A percentile compares a stretch with the other conserved stretches of the same genome.
phyloP scores from a whole-genome alignment of 805 yeast species.

The Ogataea methanolica region DNA sequence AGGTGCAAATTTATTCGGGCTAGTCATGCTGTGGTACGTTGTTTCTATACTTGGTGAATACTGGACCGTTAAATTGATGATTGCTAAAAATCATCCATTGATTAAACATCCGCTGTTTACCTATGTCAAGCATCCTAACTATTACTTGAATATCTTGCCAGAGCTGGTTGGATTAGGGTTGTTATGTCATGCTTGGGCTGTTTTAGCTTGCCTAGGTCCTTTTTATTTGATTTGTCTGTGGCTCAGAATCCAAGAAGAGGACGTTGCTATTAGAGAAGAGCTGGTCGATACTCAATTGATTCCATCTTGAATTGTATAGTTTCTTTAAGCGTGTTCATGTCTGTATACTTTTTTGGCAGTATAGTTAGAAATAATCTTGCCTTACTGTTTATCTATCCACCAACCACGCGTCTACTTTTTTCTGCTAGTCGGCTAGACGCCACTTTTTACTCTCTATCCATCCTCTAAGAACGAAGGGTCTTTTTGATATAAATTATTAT shows the following conservation, averaged over 20 bases:
- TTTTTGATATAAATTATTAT: neutral
- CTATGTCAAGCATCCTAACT: constrained; percentile 11
- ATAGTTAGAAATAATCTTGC: too few species aligned
- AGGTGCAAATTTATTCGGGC: constrained; percentile 6
- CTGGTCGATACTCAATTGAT: constrained; percentile 1
- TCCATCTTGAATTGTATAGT: neutral
- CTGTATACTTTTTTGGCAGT: too few species aligned
- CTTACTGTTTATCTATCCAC: too few species aligned
- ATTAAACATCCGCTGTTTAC: constrained; percentile 12
- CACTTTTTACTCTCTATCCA: too few species aligned
- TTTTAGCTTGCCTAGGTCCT: constrained; percentile 6
- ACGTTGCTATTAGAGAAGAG: constrained; percentile 6
- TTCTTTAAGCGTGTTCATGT: too few species aligned
- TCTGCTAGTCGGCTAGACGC: too few species aligned
- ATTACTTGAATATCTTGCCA: constrained; percentile 10
- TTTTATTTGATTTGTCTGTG: constrained; percentile 4
- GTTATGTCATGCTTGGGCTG: constrained; percentile 8
- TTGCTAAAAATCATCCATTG: constrained; percentile 12
- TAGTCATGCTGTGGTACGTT: constrained; percentile 6
- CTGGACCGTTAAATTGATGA: constrained; percentile 14
- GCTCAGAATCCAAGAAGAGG: constrained; percentile 11
- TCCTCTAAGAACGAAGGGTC: too few species aligned
- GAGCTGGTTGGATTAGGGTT: constrained; percentile 9
- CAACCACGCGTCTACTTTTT: too few species aligned
- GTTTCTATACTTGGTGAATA: constrained; percentile 7